These are phyloP conservation scores for Rhododendron kiyosumense DNA, from an alignment of 148 eudicot species.

Conservation along the genomic window DNA sequence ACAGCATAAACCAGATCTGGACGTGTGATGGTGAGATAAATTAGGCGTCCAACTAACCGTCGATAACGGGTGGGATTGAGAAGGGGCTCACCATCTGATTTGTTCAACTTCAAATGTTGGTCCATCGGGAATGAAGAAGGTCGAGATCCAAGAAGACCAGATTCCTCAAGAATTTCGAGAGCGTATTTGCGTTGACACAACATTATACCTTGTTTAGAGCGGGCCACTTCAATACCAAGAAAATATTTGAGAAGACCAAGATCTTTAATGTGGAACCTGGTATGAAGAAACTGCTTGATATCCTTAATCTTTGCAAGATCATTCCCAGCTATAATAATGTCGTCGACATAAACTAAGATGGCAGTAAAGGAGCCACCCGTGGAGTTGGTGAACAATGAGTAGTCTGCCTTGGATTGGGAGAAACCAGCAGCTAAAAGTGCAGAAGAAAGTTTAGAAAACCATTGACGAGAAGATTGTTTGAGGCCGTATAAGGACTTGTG, in stretches of 20 bases:
- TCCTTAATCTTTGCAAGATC: neutral
- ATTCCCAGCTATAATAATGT: neutral
- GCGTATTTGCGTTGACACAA: neutral
- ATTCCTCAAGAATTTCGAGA: neutral
- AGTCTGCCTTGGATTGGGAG: neutral
- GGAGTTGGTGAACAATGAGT: neutral
- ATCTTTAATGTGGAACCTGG: neutral
- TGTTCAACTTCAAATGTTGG: neutral
- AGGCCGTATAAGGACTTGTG: neutral
- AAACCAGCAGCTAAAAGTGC: neutral
- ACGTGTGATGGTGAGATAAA: neutral
- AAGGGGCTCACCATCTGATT: neutral
- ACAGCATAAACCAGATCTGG: neutral
- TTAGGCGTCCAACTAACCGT: neutral
- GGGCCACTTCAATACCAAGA: neutral
- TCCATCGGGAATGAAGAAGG: neutral
- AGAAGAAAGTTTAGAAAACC: neutral
- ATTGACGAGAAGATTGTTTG: neutral
- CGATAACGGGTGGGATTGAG: neutral
- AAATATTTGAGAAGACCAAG: neutral
- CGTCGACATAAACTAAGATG: neutral
- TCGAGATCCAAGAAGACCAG: neutral
- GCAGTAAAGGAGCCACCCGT: neutral
- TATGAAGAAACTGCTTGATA: neutral
- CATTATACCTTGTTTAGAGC: neutral